Evolutionary conservation across 1,284 basidiomycete species (phyloP).

Genomic region (Apiotrichum sp.): DNA sequence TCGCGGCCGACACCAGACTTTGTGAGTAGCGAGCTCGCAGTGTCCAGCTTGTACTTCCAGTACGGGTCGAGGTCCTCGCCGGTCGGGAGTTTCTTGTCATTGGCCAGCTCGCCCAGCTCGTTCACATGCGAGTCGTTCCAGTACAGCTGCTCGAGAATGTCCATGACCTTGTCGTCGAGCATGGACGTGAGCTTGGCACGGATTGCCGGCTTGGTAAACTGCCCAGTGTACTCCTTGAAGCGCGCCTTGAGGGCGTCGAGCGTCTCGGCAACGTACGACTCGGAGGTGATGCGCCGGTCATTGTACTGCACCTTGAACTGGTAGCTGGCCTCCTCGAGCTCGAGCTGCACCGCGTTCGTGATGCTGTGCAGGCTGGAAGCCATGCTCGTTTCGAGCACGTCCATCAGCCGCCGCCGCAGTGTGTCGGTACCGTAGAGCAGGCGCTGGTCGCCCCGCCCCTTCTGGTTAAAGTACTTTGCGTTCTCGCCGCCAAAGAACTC

Average conservation of each 20-base stretch:
- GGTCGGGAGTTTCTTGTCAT: constrained; percentile 57
- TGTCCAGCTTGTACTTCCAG: constrained; percentile 94
- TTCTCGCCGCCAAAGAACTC: constrained; percentile 72
- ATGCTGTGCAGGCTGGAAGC: constrained; percentile 89
- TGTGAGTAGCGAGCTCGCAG: constrained; percentile 82
- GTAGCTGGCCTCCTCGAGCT: constrained; percentile 92
- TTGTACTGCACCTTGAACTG: constrained; percentile 99
- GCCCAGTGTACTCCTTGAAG: constrained; percentile 77
- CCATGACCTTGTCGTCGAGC: constrained; percentile 94
- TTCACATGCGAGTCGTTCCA: constrained; percentile 82
- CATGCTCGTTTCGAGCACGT: constrained; percentile 96
- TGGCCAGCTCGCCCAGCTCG: constrained; percentile 68
- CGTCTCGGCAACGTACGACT: constrained; percentile 96
- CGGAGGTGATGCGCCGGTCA: constrained; percentile 86
- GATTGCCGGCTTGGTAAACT: constrained; percentile 85
- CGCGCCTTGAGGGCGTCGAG: constrained; percentile 86
- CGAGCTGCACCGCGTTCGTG: constrained; percentile 91
- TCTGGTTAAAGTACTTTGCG: constrained; percentile 55
- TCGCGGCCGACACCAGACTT: constrained; percentile 96
- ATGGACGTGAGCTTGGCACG: constrained; percentile 80
- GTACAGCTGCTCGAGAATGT: constrained; percentile 92
- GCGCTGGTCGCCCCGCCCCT: constrained; percentile 32
- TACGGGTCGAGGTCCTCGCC: constrained; percentile 75
- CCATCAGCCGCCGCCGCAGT: constrained; percentile 82
- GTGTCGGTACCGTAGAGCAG: constrained; percentile 87